These are phyloP conservation scores for Hypoxylon lenormandii DNA, from an alignment of 495 filamentous ascomycete species.

Conservation along the genomic window DNA sequence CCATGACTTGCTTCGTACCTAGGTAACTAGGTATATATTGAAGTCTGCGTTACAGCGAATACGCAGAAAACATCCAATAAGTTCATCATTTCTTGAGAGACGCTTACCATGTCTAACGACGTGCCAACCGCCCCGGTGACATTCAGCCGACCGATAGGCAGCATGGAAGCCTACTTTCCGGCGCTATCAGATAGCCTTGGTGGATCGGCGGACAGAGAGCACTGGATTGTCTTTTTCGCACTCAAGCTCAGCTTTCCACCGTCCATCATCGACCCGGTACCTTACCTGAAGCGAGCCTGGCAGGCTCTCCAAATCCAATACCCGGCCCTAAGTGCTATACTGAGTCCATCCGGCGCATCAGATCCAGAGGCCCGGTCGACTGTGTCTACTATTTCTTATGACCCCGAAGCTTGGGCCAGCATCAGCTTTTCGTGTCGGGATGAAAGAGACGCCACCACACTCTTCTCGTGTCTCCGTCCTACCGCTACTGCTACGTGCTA, in stretches of 20 bases:
- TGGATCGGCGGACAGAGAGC: not conserved
- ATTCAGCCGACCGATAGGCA: not conserved
- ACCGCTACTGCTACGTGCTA: constrained; percentile 44
- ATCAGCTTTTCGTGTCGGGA: not conserved
- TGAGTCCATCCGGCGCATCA: not conserved
- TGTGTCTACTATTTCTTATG: not conserved
- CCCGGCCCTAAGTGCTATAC: not conserved
- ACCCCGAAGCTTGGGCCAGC: not conserved
- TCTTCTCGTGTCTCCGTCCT: constrained; percentile 3
- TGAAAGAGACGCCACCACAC: not conserved
- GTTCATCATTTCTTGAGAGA: too few species aligned
- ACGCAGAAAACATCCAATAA: too few species aligned
- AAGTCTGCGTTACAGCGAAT: too few species aligned
- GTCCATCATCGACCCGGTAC: not conserved
- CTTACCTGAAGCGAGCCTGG: not conserved
- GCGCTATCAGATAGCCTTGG: not conserved
- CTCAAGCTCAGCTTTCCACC: not conserved
- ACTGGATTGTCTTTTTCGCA: not conserved
- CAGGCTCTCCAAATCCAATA: not conserved
- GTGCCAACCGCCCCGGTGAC: too few species aligned
- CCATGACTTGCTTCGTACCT: too few species aligned
- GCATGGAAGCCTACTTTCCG: not conserved
- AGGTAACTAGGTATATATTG: too few species aligned
- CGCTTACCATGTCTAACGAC: too few species aligned
- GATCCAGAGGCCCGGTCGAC: not conserved